Base-by-base conservation (phyloP, 148 eudicot species). In the Spergularia marina region DNA sequence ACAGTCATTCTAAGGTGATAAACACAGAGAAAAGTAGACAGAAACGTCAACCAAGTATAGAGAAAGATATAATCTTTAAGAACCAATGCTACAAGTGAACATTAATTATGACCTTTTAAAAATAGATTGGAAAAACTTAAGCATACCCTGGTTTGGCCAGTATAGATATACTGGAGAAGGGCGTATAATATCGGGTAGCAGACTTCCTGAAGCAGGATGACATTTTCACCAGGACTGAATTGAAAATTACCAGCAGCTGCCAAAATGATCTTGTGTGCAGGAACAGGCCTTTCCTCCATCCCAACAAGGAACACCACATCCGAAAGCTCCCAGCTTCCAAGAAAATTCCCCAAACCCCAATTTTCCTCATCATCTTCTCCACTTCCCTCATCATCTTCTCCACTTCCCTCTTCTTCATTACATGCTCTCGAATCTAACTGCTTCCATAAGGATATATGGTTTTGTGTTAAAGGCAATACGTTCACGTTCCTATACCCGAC, bases 401-500 rank as follows among this genome's bases (percentile, higher is more conserved):
- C 93, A 20, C 70, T 82, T 39, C 82, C 90, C 57, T 84, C 91
- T 18, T 80, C 81, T 30, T 83, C 86, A 56, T 80, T 83, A 77
- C 79, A 80, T 68, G 81, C 89, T 51, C 82, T 85, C 77, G 74
- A 86, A 78, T 85, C 91, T 49, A 91, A 86, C 74, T 91, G 95
- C 82, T 86, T 91, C 98, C 98, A 94, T 62, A 94, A 75, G 53
- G 95, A 87, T 76, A 91, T 82, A 79, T 91, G 96, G 73, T 94
- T 90, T 68, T 89, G 93, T 8, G 91, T 91, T 39, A 91, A 41
- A 7, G 98, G 97, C 76, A 91, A 59, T 25, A 94, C 95, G 77
- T 84, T 91, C 53, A 94, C 91, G 80, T 94, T 94, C 80, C 98
- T 82, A 85, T 94, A 94, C 47, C 97, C 97, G 60, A 94, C 98